Conservation (phyloP, 306 rosid genomes). For the Spatholobus suberectus region DNA sequence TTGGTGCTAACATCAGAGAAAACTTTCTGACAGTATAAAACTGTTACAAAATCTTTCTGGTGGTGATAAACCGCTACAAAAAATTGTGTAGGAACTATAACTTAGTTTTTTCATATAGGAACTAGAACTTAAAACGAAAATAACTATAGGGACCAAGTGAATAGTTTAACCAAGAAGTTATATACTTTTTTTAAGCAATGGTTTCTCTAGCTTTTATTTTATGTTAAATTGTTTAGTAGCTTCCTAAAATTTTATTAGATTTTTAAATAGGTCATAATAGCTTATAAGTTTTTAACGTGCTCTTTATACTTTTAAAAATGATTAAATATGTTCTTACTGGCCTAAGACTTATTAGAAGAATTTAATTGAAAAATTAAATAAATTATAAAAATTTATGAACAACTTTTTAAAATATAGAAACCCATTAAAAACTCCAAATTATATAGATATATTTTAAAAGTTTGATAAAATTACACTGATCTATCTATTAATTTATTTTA, state of each 20-base stretch:
- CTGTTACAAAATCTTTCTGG: too few relatives aligned
- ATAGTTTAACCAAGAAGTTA: not conserved
- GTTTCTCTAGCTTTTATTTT: not conserved
- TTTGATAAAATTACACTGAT: not conserved
- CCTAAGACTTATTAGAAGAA: not conserved
- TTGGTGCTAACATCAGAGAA: too few relatives aligned
- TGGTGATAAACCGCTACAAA: too few relatives aligned
- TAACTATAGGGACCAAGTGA: too few relatives aligned
- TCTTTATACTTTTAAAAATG: not conserved
- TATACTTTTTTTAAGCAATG: not conserved
- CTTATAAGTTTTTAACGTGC: not conserved
- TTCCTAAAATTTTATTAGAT: not conserved
- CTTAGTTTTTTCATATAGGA: too few relatives aligned
- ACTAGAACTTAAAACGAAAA: too few relatives aligned
- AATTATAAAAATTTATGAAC: not conserved
- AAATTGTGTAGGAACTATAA: too few relatives aligned
- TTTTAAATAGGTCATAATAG: not conserved
- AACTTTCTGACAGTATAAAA: too few relatives aligned
- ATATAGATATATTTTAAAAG: not conserved
- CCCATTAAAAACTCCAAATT: not conserved
- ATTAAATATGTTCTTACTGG: not conserved
- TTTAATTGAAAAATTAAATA: not conserved
- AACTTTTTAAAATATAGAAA: not conserved
- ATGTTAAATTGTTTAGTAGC: not conserved
- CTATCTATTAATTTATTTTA: not conserved